Conservation (phyloP, 495 filamentous ascomycete species). For the Daldinia decipiens region DNA sequence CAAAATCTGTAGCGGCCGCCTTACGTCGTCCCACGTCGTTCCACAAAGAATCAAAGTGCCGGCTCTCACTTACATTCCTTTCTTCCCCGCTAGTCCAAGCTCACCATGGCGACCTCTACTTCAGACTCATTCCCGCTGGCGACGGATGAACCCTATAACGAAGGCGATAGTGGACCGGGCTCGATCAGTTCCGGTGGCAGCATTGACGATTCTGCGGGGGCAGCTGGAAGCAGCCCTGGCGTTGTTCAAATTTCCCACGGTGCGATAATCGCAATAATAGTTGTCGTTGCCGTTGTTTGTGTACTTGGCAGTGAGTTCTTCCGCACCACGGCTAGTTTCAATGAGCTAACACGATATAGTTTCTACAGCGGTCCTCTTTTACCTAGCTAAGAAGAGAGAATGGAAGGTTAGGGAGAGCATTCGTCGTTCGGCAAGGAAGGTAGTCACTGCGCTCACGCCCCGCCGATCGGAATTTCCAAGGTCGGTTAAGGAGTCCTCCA, state of each 20-base stretch:
- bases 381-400: slow-evolving; percentile 65
- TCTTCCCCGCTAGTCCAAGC: slow-evolving; percentile 33
- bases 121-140: slow-evolving; percentile 46
- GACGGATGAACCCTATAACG: slow-evolving; percentile 49
- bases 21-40: slow-evolving; percentile 40
- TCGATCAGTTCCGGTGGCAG: slow-evolving; percentile 42
- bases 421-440: slow-evolving; percentile 62
- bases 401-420: slow-evolving; percentile 65
- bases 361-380: slow-evolving; percentile 60
- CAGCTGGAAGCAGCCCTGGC: slow-evolving; percentile 61
- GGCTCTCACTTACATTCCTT: slow-evolving; percentile 26
- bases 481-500: slow-evolving; percentile 57
- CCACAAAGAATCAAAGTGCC: slow-evolving; percentile 36
- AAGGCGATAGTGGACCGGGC: slow-evolving; percentile 39
- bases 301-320: slow-evolving; percentile 64
- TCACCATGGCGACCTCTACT: slow-evolving; percentile 39
- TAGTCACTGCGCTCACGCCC: slow-evolving; percentile 64
- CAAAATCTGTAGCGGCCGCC: slow-evolving; percentile 30
- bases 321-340: background rate
- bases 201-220: slow-evolving; percentile 62
- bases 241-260: slow-evolving; percentile 65
- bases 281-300: slow-evolving; percentile 66
- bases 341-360: slow-evolving; percentile 51
- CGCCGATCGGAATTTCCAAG: slow-evolving; percentile 64
- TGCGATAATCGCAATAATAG: slow-evolving; percentile 69